Base-by-base conservation (phyloP, 2,329 filamentous ascomycete species). In the Arthrobotrys entomopaga region DNA sequence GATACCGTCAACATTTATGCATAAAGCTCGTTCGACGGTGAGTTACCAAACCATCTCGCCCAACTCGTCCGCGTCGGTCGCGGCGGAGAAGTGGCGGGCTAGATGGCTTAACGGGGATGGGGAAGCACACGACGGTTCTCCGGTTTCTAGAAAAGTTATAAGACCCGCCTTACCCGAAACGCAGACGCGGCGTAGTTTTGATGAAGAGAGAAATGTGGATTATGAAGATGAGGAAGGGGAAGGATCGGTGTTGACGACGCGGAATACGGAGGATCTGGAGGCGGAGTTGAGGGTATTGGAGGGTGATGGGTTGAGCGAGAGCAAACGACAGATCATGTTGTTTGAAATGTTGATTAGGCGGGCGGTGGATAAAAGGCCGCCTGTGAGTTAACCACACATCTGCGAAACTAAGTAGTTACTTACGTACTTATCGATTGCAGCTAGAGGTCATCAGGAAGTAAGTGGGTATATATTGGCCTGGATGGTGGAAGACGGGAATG, bases 41-140 rank as follows among this genome's bases (percentile, higher is more conserved):
- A 67, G 63, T 16, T 74, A 74, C 13, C 63, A 74, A 15, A 74
- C 70, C 10, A 74, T 74, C 1, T 74, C 70, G n/a, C 70, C 70
- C 0, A 67, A 74, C 54, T 74, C 70, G 1, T 74, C 70, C 15
- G 70, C 70, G 7, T 74, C 70, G 0, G 65, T 74, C 19, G 64
- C 64, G 2, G 64, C 64, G n/a, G 64, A 67, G 15, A 54, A 54
- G 1, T 66, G 70, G 63, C 66, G 59, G 26, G 38, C 43, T 19
- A 53, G 53, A 34, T 66, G 50, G 43, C 43, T 20, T 11, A 49
- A 40, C 13, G 63, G 64, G 29, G 10, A 57, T 60, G 19, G 50
- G 10, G 49, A 49, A n/a, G n/a, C n/a, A 5, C 29, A 34, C 10
- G 57, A 70, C 19, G 65, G 65, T 22, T 70, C 65, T 2, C 65